phyloP scores from a whole-genome alignment of 2,329 filamentous ascomycete species.

The Scopulariopsis brevicaulis region DNA sequence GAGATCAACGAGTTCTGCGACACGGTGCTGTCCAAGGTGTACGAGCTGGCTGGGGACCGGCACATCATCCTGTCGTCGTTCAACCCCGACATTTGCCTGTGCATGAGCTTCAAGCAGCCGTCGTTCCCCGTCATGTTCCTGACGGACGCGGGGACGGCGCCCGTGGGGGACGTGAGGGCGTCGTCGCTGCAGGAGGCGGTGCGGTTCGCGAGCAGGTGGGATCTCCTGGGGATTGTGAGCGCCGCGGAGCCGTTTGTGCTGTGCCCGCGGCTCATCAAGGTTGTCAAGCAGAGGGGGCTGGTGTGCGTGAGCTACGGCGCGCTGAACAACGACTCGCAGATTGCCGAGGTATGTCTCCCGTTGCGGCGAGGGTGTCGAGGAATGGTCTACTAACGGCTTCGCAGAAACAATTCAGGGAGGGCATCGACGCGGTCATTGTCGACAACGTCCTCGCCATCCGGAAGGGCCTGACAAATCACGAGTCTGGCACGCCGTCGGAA shows the following conservation, averaged over 20 bases:
- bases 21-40: conserved; percentile 81
- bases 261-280: conserved; percentile 76
- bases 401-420: conserved; percentile 81
- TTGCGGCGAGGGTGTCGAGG: not conserved
- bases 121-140: conserved; percentile 93
- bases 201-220: conserved; percentile 90
- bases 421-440: conserved; percentile 96
- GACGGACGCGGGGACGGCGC: conserved; percentile 70
- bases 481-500: conserved; percentile 2
- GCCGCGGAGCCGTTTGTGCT: conserved; percentile 82
- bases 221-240: conserved; percentile 80
- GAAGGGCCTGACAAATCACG: conserved; percentile 62
- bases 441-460: conserved; percentile 89
- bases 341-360: conserved; percentile 63
- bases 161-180: conserved; percentile 80
- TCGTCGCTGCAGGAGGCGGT: conserved; percentile 91
- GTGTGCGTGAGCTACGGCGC: conserved; percentile 93
- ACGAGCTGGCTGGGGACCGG: conserved; percentile 69
- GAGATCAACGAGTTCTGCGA: conserved; percentile 96
- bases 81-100: conserved; percentile 91
- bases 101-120: conserved; percentile 93
- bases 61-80: conserved; percentile 97
- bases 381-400: not conserved
- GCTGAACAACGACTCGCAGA: conserved; percentile 75
- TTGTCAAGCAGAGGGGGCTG: conserved; percentile 87